Evolutionary conservation across 1,284 basidiomycete species (phyloP), one percentile per base, ranked within the genome.

Genomic region (Porogramme epimiltina): DNA sequence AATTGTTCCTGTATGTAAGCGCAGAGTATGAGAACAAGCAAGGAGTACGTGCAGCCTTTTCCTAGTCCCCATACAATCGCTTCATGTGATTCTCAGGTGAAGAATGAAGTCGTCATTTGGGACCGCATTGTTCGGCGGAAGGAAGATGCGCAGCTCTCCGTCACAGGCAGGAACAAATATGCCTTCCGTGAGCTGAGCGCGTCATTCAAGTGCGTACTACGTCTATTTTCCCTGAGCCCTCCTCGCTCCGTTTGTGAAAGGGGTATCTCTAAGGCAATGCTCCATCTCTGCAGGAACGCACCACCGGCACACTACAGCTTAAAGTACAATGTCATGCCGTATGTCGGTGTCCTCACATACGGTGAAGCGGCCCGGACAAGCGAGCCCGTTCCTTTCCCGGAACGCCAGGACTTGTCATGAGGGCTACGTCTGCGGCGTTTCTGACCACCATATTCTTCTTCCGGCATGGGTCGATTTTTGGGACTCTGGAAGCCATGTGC

Each of bases 281-380:
- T n/a, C n/a, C n/a, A n/a, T n/a, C n/a, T 31, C 8, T 31, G 13
- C 28, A 92, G 91, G 66, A 80, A 85, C 62, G 76, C 79, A 34
- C 73, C 80, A 11, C 76, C 87, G 15, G 85, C 85, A 4, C 73
- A 82, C 52, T 95, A 93, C 66, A 75, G 81, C 0, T 78, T 96
- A 42, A 89, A 89, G 65, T 96, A 94, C 73, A 95, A 95, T 63
- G 68, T 93, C 23, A 95, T 95, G 92, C 93, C 93, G 13, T 85
- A 89, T 63, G 89, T 95, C 15, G 93, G 93, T 5, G 59, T 83
- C 34, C 76, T 96, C 41, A 85, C 81, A 3, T 89, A 86, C 50
- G 91, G 91, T 19, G 85, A 89, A 63, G 89, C 83, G 9, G 86
- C 80, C 37, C 79, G 79, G 58, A 88, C 86, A 31, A 61, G 64